phyloP scores from a whole-genome alignment of 2,329 filamentous ascomycete genomes.

The Colletotrichum sp. region DNA sequence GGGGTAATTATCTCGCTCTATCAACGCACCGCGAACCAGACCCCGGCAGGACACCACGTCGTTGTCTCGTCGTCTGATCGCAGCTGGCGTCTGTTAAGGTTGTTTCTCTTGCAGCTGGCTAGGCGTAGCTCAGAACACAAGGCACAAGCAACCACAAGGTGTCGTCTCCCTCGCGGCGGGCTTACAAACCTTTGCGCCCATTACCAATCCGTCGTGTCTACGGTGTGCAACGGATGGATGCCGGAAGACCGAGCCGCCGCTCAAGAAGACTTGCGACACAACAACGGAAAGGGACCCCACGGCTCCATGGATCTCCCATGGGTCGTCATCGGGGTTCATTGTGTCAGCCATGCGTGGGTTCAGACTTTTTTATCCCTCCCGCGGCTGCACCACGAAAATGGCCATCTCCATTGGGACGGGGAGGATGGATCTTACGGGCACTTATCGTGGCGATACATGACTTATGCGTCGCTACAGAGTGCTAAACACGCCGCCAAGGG shows the following conservation, averaged over 20 bases:
- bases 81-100: background rate
- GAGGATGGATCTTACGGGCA: constrained; percentile 7
- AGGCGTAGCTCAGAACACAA: background rate
- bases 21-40: background rate
- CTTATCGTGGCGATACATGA: constrained; percentile 21
- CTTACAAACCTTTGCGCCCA: background rate
- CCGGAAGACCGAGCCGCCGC: constrained; percentile 14
- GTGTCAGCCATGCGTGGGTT: constrained; percentile 11
- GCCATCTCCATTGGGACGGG: constrained; percentile 1
- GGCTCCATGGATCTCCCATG: constrained; percentile 22
- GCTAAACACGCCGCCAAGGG: constrained; percentile 4
- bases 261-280: background rate
- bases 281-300: background rate
- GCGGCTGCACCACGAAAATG: background rate
- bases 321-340: background rate
- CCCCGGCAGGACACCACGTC: background rate
- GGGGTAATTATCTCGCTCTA: constrained; percentile 1
- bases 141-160: background rate
- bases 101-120: background rate
- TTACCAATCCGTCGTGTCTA: background rate
- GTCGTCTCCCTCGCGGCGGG: background rate
- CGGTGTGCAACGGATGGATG: constrained; percentile 1
- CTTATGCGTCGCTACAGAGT: constrained; percentile 10
- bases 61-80: background rate
- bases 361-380: constrained; percentile 3